Conservation (phyloP, 2,329 filamentous ascomycete species). For the Hirsutella thompsonii region DNA sequence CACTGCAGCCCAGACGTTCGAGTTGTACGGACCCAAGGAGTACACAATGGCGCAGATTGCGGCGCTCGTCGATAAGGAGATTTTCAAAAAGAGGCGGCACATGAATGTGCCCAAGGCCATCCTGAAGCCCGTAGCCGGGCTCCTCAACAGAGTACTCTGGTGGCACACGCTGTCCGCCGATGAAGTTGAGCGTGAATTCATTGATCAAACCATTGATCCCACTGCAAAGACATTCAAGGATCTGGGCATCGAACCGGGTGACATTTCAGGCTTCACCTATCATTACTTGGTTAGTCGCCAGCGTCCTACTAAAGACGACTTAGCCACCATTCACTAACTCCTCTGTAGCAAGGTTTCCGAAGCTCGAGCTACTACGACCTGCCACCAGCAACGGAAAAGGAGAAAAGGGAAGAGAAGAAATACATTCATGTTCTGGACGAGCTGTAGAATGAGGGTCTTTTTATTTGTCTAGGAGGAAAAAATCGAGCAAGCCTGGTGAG, state of each 20-base stretch:
- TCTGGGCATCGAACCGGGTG: constrained; percentile 76
- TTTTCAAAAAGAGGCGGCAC: constrained; percentile 77
- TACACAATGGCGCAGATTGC: constrained; percentile 85
- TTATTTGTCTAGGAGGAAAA: no score
- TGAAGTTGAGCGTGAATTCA: constrained; percentile 81
- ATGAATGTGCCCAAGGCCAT: constrained; percentile 79
- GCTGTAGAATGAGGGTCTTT: constrained; percentile 45
- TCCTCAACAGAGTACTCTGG: constrained; percentile 77
- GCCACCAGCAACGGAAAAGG: constrained; percentile 85
- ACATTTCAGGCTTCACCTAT: constrained; percentile 78
- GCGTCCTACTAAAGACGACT: not conserved
- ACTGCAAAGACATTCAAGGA: constrained; percentile 93
- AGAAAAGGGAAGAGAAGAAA: constrained; percentile 91
- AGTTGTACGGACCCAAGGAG: constrained; percentile 86
- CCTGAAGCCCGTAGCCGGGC: constrained; percentile 59
- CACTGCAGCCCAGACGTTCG: constrained; percentile 82
- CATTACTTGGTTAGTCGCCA: constrained; percentile 68
- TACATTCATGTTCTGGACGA: constrained; percentile 90
- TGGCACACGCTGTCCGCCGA: constrained; percentile 77
- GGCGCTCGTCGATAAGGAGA: constrained; percentile 80
- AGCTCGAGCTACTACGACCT: constrained; percentile 84
- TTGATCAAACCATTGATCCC: constrained; percentile 84
- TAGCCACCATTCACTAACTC: constrained; percentile 13
- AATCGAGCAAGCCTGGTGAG: no score
- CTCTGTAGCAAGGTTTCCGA: constrained; percentile 69